Evolutionary conservation across 2,329 filamentous ascomycete species (phyloP).

Genomic region (Beauveria scarabaeidicola): DNA sequence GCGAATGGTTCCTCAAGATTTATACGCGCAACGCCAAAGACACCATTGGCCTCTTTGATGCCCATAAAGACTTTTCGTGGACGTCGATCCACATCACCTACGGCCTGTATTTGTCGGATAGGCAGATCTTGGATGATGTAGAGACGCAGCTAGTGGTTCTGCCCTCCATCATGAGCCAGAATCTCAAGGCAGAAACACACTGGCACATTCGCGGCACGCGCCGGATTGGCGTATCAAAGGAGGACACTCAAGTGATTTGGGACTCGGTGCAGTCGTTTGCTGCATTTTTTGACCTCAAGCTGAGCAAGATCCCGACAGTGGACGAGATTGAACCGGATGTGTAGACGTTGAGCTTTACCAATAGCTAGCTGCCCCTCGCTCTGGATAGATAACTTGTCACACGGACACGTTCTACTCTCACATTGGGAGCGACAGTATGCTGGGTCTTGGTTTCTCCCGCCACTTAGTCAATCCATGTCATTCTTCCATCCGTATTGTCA

Average conservation of each 20-base stretch:
- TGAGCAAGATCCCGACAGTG: constrained; percentile 21
- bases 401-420: no score
- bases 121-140: constrained; percentile 42
- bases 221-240: constrained; percentile 20
- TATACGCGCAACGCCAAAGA: constrained; percentile 40
- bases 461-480: background rate
- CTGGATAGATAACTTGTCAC: no score
- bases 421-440: no score
- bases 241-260: constrained; percentile 20
- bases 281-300: constrained; percentile 18
- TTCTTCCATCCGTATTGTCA: background rate
- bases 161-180: constrained; percentile 49
- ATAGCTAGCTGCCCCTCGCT: background rate
- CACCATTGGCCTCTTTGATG: constrained; percentile 27
- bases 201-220: constrained; percentile 37
- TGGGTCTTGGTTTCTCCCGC: no score
- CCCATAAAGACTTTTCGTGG: constrained; percentile 37
- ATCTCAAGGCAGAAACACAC: constrained; percentile 40
- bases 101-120: constrained; percentile 48
- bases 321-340: constrained; percentile 23
- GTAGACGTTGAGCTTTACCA: background rate
- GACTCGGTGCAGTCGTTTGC: constrained; percentile 19
- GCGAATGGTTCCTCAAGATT: constrained; percentile 47
- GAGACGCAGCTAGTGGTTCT: constrained; percentile 49
- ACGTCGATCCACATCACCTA: constrained; percentile 48